Base-by-base conservation (phyloP, 805 yeast genomes). In the Candida piceae region DNA sequence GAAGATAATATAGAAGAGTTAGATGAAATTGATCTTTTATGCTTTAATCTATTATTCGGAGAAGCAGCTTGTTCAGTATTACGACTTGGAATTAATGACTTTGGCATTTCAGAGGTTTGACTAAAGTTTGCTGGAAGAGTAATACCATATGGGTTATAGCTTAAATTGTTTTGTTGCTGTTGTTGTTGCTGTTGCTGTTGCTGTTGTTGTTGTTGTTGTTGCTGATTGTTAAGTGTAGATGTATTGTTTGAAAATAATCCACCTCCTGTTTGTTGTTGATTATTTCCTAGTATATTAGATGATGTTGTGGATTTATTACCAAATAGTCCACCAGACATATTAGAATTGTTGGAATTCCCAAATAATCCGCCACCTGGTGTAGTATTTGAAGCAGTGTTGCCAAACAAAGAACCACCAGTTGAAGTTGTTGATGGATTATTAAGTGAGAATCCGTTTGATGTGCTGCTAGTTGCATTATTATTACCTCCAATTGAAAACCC, bases 271-370 rank as follows among this genome's bases (percentile, higher is more conserved):
- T 31, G 52, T 36, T 5, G 50, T 30, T 16, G 26, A 20, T 37
- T 44, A 13, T 55, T 50, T 2, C 50, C 33, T 31, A 13, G 43
- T 16, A 56, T 76, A n/a, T 62, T 76, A 47, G 81, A 80, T 2
- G 20, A 17, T 26, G 29, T 16, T 18, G 26, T 19, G 9, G 19
- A 5, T 6, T 26, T 16, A 25, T 26, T 36, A 5, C 29, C 18
- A 13, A 18, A 24, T 4, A 32, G 20, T 16, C 29, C 29, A 16
- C 32, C 29, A 27, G 31, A 25, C 6, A 21, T 7, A 8, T 22
- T 19, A 29, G 24, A 18, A 29, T 19, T 29, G 24, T 16, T 19
- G 4, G 32, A 20, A 11, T 16, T 16, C 11, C 11, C 29, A 29
- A 27, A 8, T 29, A 21, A 10, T n/a, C n/a, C n/a, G n/a, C n/a